Evolutionary conservation across 2,329 filamentous ascomycete genomes (phyloP).

Genomic region (Fusarium ramigenum): DNA sequence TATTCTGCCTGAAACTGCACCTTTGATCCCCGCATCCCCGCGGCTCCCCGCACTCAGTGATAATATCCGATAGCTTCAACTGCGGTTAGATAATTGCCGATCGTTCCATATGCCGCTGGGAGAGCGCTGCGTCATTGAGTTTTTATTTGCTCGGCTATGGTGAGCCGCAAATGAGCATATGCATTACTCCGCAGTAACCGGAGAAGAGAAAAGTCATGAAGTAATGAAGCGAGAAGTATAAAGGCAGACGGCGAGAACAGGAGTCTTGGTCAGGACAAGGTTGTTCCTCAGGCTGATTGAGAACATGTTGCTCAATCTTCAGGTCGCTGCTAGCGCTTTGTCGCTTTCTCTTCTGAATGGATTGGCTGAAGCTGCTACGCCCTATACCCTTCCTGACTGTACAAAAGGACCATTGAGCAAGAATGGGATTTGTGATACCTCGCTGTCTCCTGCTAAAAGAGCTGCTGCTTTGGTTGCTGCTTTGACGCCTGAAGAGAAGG

Average conservation of each 20-base stretch:
- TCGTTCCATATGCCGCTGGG: not conserved
- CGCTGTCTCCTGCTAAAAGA: not conserved
- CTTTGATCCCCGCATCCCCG: not conserved
- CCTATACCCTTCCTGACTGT: not conserved
- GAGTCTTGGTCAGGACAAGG: rapidly evolving
- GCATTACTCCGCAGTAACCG: not conserved
- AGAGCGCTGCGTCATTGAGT: not conserved
- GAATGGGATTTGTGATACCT: not conserved
- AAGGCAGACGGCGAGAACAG: rapidly evolving
- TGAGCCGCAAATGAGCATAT: not conserved
- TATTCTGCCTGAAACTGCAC: not conserved
- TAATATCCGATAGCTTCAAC: not conserved
- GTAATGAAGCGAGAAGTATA: not conserved
- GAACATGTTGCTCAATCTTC: not conserved
- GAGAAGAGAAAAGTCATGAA: too few species aligned
- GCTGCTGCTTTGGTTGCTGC: not conserved
- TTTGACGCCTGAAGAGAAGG: not conserved
- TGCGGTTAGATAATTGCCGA: not conserved
- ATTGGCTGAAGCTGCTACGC: not conserved
- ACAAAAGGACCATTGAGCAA: not conserved
- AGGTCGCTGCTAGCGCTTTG: not conserved
- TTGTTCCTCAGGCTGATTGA: rapidly evolving
- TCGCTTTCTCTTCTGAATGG: not conserved
- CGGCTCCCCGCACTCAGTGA: not conserved
- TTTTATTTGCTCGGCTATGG: conserved; percentile 1